Evolutionary conservation across 495 filamentous ascomycete genomes (phyloP).

Genomic region (Aspergillus incahuasiensis): DNA sequence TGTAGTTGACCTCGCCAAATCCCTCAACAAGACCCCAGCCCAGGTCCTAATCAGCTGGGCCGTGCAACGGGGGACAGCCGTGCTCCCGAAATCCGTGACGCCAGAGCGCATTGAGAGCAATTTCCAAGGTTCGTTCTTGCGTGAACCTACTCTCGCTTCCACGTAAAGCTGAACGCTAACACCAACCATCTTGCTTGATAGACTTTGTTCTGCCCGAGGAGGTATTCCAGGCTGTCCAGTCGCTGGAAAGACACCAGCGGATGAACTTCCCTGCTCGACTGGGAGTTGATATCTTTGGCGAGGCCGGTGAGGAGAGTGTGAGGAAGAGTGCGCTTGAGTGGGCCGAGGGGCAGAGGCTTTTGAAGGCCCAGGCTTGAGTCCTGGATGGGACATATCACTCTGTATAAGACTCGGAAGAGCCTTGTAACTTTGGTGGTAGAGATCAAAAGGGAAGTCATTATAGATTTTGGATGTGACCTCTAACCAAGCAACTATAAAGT

Average conservation of each 20-base stretch:
- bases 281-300: conserved; percentile 29
- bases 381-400: background rate
- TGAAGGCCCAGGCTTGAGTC: conserved; percentile 4
- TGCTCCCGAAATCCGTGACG: conserved; percentile 53
- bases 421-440: too few relatives aligned
- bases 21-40: conserved; percentile 59
- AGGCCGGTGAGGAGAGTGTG: conserved; percentile 20
- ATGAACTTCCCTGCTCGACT: conserved; percentile 30
- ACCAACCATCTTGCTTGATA: conserved; percentile 1
- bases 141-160: background rate
- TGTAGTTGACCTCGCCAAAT: conserved; percentile 51
- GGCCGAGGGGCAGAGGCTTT: conserved; percentile 14
- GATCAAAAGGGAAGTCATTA: too few relatives aligned
- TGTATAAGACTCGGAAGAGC: background rate
- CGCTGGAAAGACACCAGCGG: conserved; percentile 23
- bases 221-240: conserved; percentile 28
- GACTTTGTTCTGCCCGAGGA: conserved; percentile 37
- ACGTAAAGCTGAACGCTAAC: background rate
- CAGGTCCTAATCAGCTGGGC: conserved; percentile 75
- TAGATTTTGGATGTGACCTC: too few relatives aligned
- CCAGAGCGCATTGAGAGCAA: conserved; percentile 47
- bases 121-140: conserved; percentile 26
- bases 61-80: conserved; percentile 60
- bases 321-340: conserved; percentile 13
- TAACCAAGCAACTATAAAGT: too few relatives aligned